These are phyloP conservation scores for Umbellularia californica DNA, from an alignment of 164 flowering plant species.

Conservation along the genomic window DNA sequence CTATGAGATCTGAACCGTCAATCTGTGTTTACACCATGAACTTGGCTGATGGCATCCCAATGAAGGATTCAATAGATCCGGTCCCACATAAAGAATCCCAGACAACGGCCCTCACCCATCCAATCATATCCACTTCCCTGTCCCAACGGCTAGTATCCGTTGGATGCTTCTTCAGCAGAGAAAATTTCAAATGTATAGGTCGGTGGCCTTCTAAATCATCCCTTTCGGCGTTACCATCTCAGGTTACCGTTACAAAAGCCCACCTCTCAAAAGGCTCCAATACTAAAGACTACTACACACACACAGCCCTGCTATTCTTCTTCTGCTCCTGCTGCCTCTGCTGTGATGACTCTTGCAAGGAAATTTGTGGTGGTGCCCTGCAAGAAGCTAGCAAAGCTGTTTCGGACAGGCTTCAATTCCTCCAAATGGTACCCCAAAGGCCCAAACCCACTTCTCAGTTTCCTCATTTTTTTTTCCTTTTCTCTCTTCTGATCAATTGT, in stretches of 20 bases:
- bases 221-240: background rate
- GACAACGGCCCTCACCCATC: too few species aligned
- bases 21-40: too few species aligned
- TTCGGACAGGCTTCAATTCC: constrained; percentile 61
- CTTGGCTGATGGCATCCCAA: too few species aligned
- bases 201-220: too few species aligned
- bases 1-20: too few species aligned
- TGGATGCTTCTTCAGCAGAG: too few species aligned
- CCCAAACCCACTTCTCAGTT: background rate
- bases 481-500: background rate
- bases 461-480: background rate
- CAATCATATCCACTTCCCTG: too few species aligned
- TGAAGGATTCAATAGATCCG: too few species aligned
- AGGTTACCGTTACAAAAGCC: constrained; percentile 25
- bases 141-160: too few species aligned
- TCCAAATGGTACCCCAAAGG: constrained; percentile 62
- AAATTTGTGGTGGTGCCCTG: constrained; percentile 23
- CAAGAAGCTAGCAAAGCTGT: constrained; percentile 44
- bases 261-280: background rate
- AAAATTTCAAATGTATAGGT: too few species aligned
- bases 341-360: constrained; percentile 22
- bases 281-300: too few species aligned
- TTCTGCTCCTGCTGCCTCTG: background rate
- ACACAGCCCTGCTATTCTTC: background rate
- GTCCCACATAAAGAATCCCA: too few species aligned